Base-by-base conservation (phyloP, 2,329 filamentous ascomycete genomes). In the Westerdykella sp. region DNA sequence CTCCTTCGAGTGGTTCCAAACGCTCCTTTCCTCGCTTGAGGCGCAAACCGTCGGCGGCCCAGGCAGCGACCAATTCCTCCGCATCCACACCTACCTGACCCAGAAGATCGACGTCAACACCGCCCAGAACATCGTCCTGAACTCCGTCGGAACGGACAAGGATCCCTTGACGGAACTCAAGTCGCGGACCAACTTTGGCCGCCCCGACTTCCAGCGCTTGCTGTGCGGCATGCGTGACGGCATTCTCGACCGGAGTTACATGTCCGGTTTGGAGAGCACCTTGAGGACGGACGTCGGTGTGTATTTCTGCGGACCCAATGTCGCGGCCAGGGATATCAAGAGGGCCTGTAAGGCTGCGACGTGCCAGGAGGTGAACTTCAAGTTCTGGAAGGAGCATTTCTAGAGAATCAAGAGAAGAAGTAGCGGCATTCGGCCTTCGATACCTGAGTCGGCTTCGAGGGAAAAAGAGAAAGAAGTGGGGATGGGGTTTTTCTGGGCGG, bases 1-100 rank as follows among this genome's bases (percentile, higher is more conserved):
- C 28, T 95, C 90, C 0, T 98, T 98, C 61, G 93, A 97, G 71
- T 98, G 93, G 93, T 97, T 98, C 75, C 93, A 98, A 66, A 89
- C 86, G 1, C 81, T 98, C 1, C 79, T 98, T 13, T 87, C 86
- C 0, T 94, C 87, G 0, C 84, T 98, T 16, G 93, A 98, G 69
- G 77, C 83, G 30, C 93, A 98, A 65, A 90, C 85, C 39, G 76
- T 80, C 46, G 78, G 83, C 57, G 66, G 63, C 6, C 47, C 58
- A 1, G 83, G 82, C 44, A 80, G 80, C 53, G 80, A 81, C 37
- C 89, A 97, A 61, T 98, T 98, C 78, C 74, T 98, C 59, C 88
- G 90, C 67, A 98, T 98, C 54, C 93, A 98, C 73, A 97, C 90
- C 1, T 98, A 96, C 63, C 84, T 98, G 31, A 98, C 93, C 1